A percentile compares a stretch with the other conserved stretches of the same genome.
Evolutionary conservation across 2,329 filamentous ascomycete species (phyloP).

Genomic region (Neoarthrinium moseri): DNA sequence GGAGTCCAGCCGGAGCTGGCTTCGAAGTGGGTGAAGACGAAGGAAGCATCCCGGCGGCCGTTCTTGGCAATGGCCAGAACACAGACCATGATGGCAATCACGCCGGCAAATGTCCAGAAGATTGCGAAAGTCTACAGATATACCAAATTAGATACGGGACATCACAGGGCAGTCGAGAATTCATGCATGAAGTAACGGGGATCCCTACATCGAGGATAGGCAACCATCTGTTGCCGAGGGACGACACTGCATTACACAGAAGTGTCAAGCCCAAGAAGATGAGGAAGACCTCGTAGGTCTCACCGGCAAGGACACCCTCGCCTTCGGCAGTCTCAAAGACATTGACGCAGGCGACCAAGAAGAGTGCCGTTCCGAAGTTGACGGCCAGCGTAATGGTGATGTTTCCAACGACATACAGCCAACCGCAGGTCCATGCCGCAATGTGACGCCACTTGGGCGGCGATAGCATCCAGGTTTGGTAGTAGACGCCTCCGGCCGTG

Average conservation of each 20-base stretch:
- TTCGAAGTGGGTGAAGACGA: constrained; percentile 69
- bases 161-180: no score
- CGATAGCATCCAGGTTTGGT: constrained; percentile 75
- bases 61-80: constrained; percentile 66
- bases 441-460: constrained; percentile 59
- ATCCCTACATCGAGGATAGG: constrained; percentile 70
- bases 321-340: constrained; percentile 49
- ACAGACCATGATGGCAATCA: constrained; percentile 63
- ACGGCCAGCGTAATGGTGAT: constrained; percentile 82
- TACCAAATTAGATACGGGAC: constrained; percentile 7
- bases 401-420: constrained; percentile 76
- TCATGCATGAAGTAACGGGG: no score
- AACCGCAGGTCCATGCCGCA: constrained; percentile 71
- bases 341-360: constrained; percentile 55
- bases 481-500: constrained; percentile 77
- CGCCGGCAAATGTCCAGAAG: constrained; percentile 71
- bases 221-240: constrained; percentile 65
- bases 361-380: constrained; percentile 74
- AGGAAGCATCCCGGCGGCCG: constrained; percentile 61
- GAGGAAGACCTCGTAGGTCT: constrained; percentile 66
- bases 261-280: constrained; percentile 70
- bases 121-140: constrained; percentile 63
- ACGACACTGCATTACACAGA: constrained; percentile 62
- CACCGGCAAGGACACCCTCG: constrained; percentile 42
- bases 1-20: constrained; percentile 65